Conservation (phyloP, 2,329 filamentous ascomycete genomes). For the Aspergillus pseudonomiae region DNA sequence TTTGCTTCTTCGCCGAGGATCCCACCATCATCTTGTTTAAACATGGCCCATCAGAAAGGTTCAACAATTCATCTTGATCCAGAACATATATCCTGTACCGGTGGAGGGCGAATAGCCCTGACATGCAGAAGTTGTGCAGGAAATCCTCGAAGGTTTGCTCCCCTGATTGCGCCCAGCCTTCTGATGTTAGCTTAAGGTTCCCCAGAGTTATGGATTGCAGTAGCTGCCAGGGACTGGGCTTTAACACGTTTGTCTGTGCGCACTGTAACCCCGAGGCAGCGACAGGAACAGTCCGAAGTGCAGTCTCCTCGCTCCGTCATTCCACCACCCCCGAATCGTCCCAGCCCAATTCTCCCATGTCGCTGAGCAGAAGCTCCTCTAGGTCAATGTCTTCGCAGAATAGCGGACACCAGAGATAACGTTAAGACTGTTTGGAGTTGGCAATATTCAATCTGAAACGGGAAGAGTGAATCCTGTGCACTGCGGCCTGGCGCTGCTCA, state of each 20-base stretch:
- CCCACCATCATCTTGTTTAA: background rate
- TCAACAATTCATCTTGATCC: slow-evolving; percentile 33
- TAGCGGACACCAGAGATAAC: slow-evolving; percentile 11
- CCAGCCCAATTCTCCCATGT: slow-evolving; percentile 23
- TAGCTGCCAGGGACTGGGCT: slow-evolving; percentile 34
- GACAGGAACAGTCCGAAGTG: slow-evolving; percentile 11
- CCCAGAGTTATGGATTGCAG: slow-evolving; percentile 29
- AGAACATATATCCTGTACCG: slow-evolving; percentile 36
- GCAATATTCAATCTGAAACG: slow-evolving; percentile 21
- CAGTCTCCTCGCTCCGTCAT: slow-evolving; percentile 10
- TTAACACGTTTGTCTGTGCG: slow-evolving; percentile 33
- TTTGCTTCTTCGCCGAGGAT: background rate
- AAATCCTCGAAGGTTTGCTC: slow-evolving; percentile 38
- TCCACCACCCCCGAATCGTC: slow-evolving; percentile 22
- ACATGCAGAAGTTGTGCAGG: slow-evolving; percentile 42
- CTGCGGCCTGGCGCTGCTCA: slow-evolving; percentile 15
- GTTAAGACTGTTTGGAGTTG: slow-evolving; percentile 20
- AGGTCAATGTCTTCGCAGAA: slow-evolving; percentile 28
- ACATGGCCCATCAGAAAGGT: slow-evolving; percentile 24
- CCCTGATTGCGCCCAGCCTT: no score
- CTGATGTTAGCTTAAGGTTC: background rate
- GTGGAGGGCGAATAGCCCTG: slow-evolving; percentile 33
- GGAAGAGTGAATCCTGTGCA: slow-evolving; percentile 21
- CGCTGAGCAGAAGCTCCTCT: slow-evolving; percentile 33
- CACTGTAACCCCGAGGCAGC: slow-evolving; percentile 35